These are phyloP conservation scores for Carpinus fangiana DNA, from an alignment of 306 rosid species.

Conservation along the genomic window DNA sequence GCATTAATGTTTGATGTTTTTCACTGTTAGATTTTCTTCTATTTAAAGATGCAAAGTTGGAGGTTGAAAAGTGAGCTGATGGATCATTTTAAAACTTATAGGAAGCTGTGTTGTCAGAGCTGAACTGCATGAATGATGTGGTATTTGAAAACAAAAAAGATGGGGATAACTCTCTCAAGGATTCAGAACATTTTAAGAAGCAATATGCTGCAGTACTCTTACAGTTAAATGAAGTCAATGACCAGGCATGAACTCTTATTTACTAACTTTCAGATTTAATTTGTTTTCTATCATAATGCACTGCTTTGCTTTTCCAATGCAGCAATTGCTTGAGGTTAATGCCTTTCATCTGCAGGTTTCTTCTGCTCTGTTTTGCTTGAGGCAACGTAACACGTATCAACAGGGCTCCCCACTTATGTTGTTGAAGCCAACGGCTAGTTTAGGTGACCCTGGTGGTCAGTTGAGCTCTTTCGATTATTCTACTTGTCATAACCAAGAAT, in stretches of 20 bases:
- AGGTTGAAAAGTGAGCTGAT: slow-evolving; percentile 33
- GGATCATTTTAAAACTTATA: slow-evolving; percentile 40
- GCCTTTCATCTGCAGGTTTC: slow-evolving; percentile 64
- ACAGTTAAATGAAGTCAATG: slow-evolving; percentile 78
- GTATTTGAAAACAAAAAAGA: slow-evolving; percentile 62
- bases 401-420: slow-evolving; percentile 51
- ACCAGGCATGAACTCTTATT: slow-evolving; percentile 57
- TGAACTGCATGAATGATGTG: slow-evolving; percentile 79
- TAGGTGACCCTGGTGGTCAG: slow-evolving; percentile 57
- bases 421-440: slow-evolving; percentile 47
- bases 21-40: too few relatives aligned
- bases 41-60: background rate
- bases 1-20: background rate
- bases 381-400: slow-evolving; percentile 85
- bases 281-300: slow-evolving; percentile 9
- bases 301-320: slow-evolving; percentile 23
- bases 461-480: slow-evolving; percentile 53
- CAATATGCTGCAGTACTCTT: slow-evolving; percentile 79
- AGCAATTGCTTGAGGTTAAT: slow-evolving; percentile 31
- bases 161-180: slow-evolving; percentile 63
- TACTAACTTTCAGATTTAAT: slow-evolving; percentile 22
- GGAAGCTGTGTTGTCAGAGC: slow-evolving; percentile 80
- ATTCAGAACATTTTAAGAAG: slow-evolving; percentile 77
- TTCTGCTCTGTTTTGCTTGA: slow-evolving; percentile 73
- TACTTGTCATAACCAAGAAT: slow-evolving; percentile 56